Evolutionary conservation across 257 asterid species (phyloP).

Genomic region (Nicotiana undulata): DNA sequence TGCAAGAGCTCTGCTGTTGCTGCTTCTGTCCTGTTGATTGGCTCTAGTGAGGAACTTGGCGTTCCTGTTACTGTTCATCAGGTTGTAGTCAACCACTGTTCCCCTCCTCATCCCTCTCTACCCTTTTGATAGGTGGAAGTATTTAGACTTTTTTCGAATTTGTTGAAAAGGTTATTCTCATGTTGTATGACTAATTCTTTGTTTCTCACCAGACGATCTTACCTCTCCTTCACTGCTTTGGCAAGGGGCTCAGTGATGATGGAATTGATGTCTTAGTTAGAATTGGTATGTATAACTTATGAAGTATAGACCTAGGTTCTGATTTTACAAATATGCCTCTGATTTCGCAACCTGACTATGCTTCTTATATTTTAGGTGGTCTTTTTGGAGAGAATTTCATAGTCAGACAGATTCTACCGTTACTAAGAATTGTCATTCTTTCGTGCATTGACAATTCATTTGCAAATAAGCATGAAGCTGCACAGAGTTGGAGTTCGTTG

Average conservation of each 20-base stretch:
- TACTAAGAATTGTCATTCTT: conserved; percentile 45
- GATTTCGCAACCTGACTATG: conserved; percentile 10
- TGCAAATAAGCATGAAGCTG: conserved; percentile 58
- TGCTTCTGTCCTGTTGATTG: conserved; percentile 82
- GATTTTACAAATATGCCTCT: not conserved
- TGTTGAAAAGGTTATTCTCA: not conserved
- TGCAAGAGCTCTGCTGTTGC: conserved; percentile 72
- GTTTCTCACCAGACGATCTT: conserved; percentile 61
- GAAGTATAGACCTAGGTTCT: not conserved
- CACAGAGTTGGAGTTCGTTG: conserved; percentile 76
- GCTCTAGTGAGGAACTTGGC: conserved; percentile 97
- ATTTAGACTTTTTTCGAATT: not conserved
- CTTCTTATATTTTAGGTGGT: conserved; percentile 53
- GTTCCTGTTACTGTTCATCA: conserved; percentile 89
- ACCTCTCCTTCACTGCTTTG: conserved; percentile 84
- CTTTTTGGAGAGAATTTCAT: conserved; percentile 71
- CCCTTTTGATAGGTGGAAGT: conserved; percentile 1
- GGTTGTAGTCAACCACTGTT: conserved; percentile 31
- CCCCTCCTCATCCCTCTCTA: not conserved
- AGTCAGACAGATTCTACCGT: conserved; percentile 72
- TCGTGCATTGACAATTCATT: conserved; percentile 54
- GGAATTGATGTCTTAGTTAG: conserved; percentile 83
- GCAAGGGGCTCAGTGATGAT: conserved; percentile 86
- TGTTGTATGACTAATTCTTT: conserved; percentile 8
- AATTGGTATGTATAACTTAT: conserved; percentile 52